Evolutionary conservation across 2,329 filamentous ascomycete genomes (phyloP), one percentile per base, ranked within the genome.

Genomic region (Botryosphaeria dothidea): DNA sequence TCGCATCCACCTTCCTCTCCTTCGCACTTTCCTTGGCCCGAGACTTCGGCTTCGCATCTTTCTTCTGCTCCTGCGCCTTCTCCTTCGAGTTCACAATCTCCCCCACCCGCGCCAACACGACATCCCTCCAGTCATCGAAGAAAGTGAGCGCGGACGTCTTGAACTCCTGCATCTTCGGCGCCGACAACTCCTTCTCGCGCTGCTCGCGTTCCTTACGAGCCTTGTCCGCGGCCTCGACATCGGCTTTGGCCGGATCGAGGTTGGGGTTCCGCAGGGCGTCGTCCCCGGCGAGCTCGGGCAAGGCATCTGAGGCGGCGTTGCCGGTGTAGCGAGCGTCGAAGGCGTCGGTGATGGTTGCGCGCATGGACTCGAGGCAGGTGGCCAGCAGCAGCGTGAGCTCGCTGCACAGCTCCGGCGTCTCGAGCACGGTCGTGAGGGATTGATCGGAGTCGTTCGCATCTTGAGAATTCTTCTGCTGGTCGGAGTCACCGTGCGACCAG

Each of bases 61-160:
- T 68, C 73, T 75, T 69, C 67, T 76, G 71, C 65, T 71, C 71
- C 46, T 71, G 61, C 5, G 71, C 73, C 34, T 68, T 69, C 45
- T 77, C 71, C 29, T 72, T 71, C 4, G 77, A 73, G 66, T 80
- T 81, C 52, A 85, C 75, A 38, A 92, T 85, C 69, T 95, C 90
- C 19, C 88, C 86, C 25, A 96, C 81, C 15, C 93, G 86, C 65
- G 86, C 84, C 45, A 92, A 80, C 9, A 97, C 86, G 13, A 83
- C 82, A 5, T 87, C 83, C 71, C 92, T 86, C 94, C 94, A 98
- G 68, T 92, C 90, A 65, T 90, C 88, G 73, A 94, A 96, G 73
- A 90, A 88, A 6, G 83, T 79, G 4, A 96, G 74, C 1, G 88
- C 85, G 62, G 90, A 88, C 67, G 85, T 87, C 79, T 88, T 93